These are phyloP conservation scores for Termitomyces sp. DNA, from an alignment of 768 basidiomycete species.

Conservation along the genomic window DNA sequence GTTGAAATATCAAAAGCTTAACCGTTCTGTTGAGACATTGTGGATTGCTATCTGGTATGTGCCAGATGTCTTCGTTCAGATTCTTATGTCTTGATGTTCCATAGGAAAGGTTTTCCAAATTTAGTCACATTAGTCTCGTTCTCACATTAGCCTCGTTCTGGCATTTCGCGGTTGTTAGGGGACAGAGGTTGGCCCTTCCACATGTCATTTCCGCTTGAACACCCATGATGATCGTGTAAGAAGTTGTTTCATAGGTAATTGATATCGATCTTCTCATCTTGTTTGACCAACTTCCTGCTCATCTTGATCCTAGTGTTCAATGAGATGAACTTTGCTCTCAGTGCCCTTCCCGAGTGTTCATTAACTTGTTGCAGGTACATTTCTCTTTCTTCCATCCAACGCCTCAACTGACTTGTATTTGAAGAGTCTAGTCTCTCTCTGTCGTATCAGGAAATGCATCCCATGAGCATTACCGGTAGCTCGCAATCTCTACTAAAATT, in stretches of 20 bases:
- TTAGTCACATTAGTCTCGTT: slow-evolving; percentile 57
- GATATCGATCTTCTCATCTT: slow-evolving; percentile 25
- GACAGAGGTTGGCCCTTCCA: slow-evolving; percentile 73
- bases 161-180: slow-evolving; percentile 70
- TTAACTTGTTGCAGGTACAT: slow-evolving; percentile 79
- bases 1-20: slow-evolving; percentile 76
- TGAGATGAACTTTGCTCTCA: slow-evolving; percentile 83
- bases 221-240: background rate
- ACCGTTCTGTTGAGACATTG: slow-evolving; percentile 74
- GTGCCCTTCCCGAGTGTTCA: slow-evolving; percentile 84
- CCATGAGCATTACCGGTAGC: too few species aligned
- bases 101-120: slow-evolving; percentile 61
- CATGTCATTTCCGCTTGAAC: slow-evolving; percentile 26
- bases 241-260: slow-evolving; percentile 24
- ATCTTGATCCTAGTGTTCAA: slow-evolving; percentile 23
- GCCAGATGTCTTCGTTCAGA: background rate
- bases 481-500: too few species aligned
- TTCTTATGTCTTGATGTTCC: background rate
- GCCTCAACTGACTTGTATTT: background rate
- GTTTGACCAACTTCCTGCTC: background rate
- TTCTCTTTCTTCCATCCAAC: background rate
- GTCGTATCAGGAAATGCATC: slow-evolving; percentile 92
- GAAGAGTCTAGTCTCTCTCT: slow-evolving; percentile 75
- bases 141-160: too few species aligned
- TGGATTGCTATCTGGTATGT: too few species aligned